Percentiles rank a stretch among this genome's conserved stretches.
phyloP scores from a whole-genome alignment of 345 rosid species.

The Cardamine resedifolia region DNA sequence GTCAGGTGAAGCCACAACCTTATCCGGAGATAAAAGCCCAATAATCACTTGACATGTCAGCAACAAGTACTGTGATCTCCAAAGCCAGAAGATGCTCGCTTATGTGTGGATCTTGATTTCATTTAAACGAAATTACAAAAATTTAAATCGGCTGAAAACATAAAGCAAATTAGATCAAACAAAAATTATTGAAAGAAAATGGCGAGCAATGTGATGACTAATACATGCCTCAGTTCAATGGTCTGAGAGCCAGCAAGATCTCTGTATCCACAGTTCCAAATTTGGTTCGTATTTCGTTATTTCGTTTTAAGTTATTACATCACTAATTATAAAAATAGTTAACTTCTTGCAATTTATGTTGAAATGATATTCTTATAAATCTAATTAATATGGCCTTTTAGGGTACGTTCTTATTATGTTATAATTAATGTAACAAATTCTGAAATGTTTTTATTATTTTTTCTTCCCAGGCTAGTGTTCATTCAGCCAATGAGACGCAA shows the following conservation, averaged over 20 bases:
- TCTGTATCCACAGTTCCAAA: no score
- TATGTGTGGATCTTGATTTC: background rate
- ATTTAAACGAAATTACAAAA: background rate
- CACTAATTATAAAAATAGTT: no score
- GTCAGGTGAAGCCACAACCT: background rate
- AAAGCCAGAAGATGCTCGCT: background rate
- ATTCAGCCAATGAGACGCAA: background rate
- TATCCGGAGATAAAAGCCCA: background rate
- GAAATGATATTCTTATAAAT: no score
- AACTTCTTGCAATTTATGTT: no score
- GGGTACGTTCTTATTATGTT: no score
- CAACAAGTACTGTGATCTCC: background rate
- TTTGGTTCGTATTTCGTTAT: no score
- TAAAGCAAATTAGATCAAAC: background rate
- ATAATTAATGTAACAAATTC: no score
- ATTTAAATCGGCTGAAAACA: background rate
- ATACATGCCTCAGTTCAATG: background rate
- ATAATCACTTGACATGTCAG: background rate
- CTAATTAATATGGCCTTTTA: no score
- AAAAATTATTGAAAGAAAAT: background rate
- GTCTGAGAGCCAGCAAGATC: background rate
- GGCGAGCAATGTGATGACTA: background rate
- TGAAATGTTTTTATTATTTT: no score
- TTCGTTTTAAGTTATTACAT: no score
- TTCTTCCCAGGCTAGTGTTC: background rate